A percentile compares a stretch with the other conserved stretches of the same genome.
phyloP scores from a whole-genome alignment of 495 filamentous ascomycete genomes.

The Patellaria atrata region DNA sequence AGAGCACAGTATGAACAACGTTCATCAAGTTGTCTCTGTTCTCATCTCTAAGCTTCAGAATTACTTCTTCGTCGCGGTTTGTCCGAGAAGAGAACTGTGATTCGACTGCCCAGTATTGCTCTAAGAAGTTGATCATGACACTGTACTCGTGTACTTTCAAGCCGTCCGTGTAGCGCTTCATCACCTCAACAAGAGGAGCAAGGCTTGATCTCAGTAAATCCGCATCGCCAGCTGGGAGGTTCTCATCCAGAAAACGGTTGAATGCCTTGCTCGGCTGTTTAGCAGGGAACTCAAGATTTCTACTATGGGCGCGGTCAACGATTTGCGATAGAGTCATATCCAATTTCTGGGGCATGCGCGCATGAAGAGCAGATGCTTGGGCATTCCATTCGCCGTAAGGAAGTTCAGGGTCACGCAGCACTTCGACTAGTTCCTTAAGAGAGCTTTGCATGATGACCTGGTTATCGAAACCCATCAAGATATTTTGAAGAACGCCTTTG shows the following conservation, averaged over 20 bases:
- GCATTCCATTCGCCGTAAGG: slow-evolving; percentile 95
- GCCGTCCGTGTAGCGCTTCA: slow-evolving; percentile 73
- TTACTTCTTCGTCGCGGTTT: slow-evolving; percentile 82
- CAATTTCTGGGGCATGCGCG: slow-evolving; percentile 89
- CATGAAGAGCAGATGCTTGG: slow-evolving; percentile 87
- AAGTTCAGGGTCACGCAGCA: slow-evolving; percentile 77
- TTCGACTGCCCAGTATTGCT: slow-evolving; percentile 72
- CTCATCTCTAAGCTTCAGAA: slow-evolving; percentile 86
- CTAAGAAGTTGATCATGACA: slow-evolving; percentile 61
- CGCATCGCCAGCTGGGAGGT: slow-evolving; percentile 51
- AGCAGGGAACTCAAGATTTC: slow-evolving; percentile 80
- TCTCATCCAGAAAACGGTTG: slow-evolving; percentile 78
- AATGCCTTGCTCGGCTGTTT: slow-evolving; percentile 76
- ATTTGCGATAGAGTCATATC: slow-evolving; percentile 66
- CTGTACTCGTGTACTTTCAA: slow-evolving; percentile 82
- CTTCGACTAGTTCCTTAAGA: slow-evolving; percentile 76
- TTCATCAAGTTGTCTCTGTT: slow-evolving; percentile 79
- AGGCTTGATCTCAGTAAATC: slow-evolving; percentile 60
- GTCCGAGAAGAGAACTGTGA: slow-evolving; percentile 72
- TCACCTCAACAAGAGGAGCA: slow-evolving; percentile 62
- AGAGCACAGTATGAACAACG: slow-evolving; percentile 78
- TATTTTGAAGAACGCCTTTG: slow-evolving; percentile 68
- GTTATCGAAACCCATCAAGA: slow-evolving; percentile 90
- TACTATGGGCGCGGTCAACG: slow-evolving; percentile 62
- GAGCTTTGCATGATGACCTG: slow-evolving; percentile 86